Evolutionary conservation across 1,284 basidiomycete species (phyloP).

Genomic region (Trametes pubescens): DNA sequence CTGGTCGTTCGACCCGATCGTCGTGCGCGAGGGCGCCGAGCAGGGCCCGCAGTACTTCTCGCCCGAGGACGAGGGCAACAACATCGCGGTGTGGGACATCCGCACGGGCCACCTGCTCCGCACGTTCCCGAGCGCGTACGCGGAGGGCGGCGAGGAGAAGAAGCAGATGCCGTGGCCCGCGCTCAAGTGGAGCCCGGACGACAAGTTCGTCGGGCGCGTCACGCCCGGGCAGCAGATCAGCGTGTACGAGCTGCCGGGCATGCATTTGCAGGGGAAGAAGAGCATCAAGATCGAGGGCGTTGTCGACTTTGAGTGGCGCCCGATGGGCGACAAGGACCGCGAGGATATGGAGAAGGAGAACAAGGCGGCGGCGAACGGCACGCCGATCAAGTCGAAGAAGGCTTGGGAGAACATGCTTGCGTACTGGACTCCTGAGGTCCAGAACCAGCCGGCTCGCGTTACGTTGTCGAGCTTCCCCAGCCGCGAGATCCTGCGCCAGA

Average conservation of each 20-base stretch:
- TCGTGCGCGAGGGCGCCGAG: conserved; percentile 83
- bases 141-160: conserved; percentile 69
- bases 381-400: conserved; percentile 54
- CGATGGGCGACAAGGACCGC: conserved; percentile 88
- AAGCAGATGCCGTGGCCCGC: conserved; percentile 94
- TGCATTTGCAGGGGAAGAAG: conserved; percentile 97
- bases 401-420: conserved; percentile 92
- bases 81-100: conserved; percentile 98
- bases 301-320: conserved; percentile 99
- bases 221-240: conserved; percentile 94
- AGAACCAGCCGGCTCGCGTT: conserved; percentile 97
- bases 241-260: conserved; percentile 94
- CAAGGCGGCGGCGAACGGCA: conserved; percentile 45
- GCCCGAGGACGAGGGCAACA: conserved; percentile 96
- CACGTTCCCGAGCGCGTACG: conserved; percentile 82
- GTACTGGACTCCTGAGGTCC: conserved; percentile 98
- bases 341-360: conserved; percentile 67
- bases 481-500: conserved; percentile 87
- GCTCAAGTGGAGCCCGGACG: conserved; percentile 98
- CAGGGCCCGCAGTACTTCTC: conserved; percentile 91
- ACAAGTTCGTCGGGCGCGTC: conserved; percentile 92
- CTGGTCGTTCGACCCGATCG: conserved; percentile 96
- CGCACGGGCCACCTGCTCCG: conserved; percentile 93
- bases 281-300: conserved; percentile 98
- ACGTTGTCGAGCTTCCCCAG: conserved; percentile 92